Evolutionary conservation across 768 basidiomycete species (phyloP).

Genomic region (Auricularia heimuer): DNA sequence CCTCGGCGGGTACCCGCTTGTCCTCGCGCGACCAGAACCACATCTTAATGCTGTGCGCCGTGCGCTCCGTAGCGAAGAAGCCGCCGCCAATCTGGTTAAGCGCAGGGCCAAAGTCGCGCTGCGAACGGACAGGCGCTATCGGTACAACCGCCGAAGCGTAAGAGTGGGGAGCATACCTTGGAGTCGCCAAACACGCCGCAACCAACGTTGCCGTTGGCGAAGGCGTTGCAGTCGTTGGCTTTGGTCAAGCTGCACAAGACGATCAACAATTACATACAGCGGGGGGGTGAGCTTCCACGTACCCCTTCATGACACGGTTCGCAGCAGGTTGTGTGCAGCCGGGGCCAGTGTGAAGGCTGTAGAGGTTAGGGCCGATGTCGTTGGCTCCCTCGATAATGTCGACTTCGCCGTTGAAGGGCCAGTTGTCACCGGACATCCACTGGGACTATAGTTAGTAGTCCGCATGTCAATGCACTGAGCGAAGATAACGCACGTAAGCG

Average conservation of each 20-base stretch:
- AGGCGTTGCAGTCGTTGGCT: conserved; percentile 40
- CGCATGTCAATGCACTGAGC: neutral
- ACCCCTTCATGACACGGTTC: neutral
- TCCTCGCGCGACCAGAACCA: conserved; percentile 56
- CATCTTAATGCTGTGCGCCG: conserved; percentile 45
- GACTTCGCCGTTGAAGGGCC: conserved; percentile 1
- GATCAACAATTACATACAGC: neutral
- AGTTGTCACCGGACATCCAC: conserved; percentile 2
- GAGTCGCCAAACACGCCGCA: conserved; percentile 36
- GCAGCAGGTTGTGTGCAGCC: neutral
- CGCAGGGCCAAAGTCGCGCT: conserved; percentile 35
- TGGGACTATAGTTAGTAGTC: neutral
- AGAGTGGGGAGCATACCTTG: neutral
- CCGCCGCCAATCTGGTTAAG: conserved; percentile 56
- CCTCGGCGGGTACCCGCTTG: neutral
- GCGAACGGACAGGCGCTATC: neutral
- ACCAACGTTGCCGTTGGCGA: conserved; percentile 40
- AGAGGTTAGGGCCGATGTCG: neutral
- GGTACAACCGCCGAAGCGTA: neutral
- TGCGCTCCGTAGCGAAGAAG: conserved; percentile 44
- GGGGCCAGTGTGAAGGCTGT: neutral
- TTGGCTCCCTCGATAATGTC: conserved; percentile 1
- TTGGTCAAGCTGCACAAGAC: neutral
- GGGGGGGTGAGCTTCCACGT: neutral
- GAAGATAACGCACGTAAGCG: conserved; percentile 19